A percentile compares a stretch with the other conserved stretches of the same genome.
phyloP scores from a whole-genome alignment of 2,329 filamentous ascomycete species.

The Nothopassalora personata region DNA sequence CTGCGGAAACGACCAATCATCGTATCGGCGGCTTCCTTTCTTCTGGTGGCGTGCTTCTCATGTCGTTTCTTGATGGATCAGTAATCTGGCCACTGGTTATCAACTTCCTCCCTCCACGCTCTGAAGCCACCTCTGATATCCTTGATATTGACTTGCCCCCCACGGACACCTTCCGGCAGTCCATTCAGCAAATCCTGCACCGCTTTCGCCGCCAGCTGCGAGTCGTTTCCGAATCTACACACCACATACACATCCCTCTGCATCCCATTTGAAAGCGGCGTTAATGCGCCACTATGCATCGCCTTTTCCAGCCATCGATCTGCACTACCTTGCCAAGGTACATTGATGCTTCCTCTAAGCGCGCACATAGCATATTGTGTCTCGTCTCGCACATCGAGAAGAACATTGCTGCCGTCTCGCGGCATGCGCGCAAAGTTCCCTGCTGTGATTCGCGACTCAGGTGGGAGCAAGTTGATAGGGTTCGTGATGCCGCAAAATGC shows the following conservation, averaged over 20 bases:
- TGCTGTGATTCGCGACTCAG: slow-evolving; percentile 64
- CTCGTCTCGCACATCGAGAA: slow-evolving; percentile 79
- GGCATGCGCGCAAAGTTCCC: slow-evolving; percentile 49
- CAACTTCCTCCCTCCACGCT: slow-evolving; percentile 67
- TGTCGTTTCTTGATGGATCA: slow-evolving; percentile 28
- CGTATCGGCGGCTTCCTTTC: too few species aligned
- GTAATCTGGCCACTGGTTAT: slow-evolving; percentile 54
- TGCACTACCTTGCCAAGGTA: slow-evolving; percentile 58
- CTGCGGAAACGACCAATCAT: too few species aligned
- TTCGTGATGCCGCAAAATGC: slow-evolving; percentile 69
- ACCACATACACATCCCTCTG: slow-evolving; percentile 47
- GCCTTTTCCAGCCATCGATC: slow-evolving; percentile 28
- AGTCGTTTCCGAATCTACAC: slow-evolving; percentile 73
- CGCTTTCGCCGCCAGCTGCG: slow-evolving; percentile 62
- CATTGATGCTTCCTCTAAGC: slow-evolving; percentile 69
- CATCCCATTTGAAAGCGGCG: slow-evolving; percentile 39
- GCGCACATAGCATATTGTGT: slow-evolving; percentile 79
- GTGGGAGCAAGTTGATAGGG: slow-evolving; percentile 52
- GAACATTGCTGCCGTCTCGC: slow-evolving; percentile 43
- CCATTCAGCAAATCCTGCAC: slow-evolving; percentile 58
- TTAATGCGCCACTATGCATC: slow-evolving; percentile 16
- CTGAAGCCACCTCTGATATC: slow-evolving; percentile 68
- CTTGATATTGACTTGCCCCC: slow-evolving; percentile 56
- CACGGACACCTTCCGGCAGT: neutral
- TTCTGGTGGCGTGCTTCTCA: too few species aligned